Evolutionary conservation across 495 filamentous ascomycete species (phyloP), one percentile per base, ranked within the genome.

Genomic region (Aspergillus funiculosus): DNA sequence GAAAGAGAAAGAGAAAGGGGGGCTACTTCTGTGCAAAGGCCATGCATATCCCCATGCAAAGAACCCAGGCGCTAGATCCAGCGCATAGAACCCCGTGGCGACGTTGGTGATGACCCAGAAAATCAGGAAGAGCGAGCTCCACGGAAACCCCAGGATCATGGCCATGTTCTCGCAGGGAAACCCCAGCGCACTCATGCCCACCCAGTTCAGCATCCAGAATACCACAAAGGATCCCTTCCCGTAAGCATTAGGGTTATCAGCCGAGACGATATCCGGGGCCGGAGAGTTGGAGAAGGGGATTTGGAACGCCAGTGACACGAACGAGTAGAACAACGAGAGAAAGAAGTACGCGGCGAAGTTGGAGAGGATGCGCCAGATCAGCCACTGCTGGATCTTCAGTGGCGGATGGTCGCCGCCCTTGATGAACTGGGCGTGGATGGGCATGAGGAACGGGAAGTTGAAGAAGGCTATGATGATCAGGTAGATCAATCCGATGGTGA

Each of bases 81-180:
- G 54, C 1, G 71, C 54, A 63, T 86, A 84, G 59, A 88, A 86
- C 0, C 71, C 68, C 0, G 80, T 83, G 0, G 73, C 60, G 3
- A 86, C 80, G 56, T 87, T 87, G 2, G 77, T 80, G 39, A 86
- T 83, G 20, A 86, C 79, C 83, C 82, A 87, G 56, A 86, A 87
- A 46, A 88, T 84, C 3, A 88, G 58, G 74, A 83, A 87, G 11
- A 85, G 63, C 1, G 80, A 73, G 7, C 78, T 83, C 77, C 78
- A 87, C 0, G 81, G 82, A 43, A 74, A 66, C 0, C 83, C 82
- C 3, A 85, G 56, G 10, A 85, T 51, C 81, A 86, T 87, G 0
- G 76, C 80, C 54, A 83, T 80, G 51, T 86, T 87, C 68, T 86
- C 82, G 47, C 80, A 84, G 0, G 82, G 81, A 3, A 86, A 64